Conservation (phyloP, 1,139 yeast genomes). For the Suhomyces coccinellae region DNA sequence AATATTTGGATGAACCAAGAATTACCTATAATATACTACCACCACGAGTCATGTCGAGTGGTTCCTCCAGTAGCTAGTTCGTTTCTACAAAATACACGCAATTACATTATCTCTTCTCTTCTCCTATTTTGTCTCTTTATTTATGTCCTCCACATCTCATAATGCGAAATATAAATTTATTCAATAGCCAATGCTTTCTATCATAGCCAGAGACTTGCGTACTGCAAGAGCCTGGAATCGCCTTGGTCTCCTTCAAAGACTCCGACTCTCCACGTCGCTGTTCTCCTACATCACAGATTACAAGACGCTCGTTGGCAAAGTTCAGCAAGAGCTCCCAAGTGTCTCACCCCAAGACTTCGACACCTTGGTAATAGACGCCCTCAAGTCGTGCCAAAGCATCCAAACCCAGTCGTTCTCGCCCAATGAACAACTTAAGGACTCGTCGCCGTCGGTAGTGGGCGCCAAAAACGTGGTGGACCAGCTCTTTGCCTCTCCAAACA, state of each 20-base stretch:
- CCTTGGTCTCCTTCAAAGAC: not conserved
- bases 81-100: too few species aligned
- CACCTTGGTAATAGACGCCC: constrained; percentile 4
- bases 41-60: too few species aligned
- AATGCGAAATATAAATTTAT: too few species aligned
- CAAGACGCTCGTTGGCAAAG: constrained; percentile 10
- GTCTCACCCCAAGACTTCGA: constrained; percentile 1
- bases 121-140: too few species aligned
- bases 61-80: too few species aligned
- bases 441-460: constrained; percentile 11
- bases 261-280: constrained; percentile 1
- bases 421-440: constrained; percentile 13
- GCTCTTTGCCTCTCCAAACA: constrained; percentile 22
- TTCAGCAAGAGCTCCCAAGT: constrained; percentile 6
- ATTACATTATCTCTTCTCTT: too few species aligned
- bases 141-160: too few species aligned
- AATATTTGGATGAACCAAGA: too few species aligned
- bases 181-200: not conserved
- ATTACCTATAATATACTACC: too few species aligned
- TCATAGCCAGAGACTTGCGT: not conserved
- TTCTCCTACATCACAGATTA: constrained; percentile 13
- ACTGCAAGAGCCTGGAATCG: not conserved
- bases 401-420: constrained; percentile 11
- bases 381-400: constrained; percentile 8
- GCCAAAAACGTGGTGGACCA: constrained; percentile 12